A percentile compares a stretch with the other conserved stretches of the same genome.
phyloP scores from a whole-genome alignment of 768 basidiomycete species.

The Mycena metata region DNA sequence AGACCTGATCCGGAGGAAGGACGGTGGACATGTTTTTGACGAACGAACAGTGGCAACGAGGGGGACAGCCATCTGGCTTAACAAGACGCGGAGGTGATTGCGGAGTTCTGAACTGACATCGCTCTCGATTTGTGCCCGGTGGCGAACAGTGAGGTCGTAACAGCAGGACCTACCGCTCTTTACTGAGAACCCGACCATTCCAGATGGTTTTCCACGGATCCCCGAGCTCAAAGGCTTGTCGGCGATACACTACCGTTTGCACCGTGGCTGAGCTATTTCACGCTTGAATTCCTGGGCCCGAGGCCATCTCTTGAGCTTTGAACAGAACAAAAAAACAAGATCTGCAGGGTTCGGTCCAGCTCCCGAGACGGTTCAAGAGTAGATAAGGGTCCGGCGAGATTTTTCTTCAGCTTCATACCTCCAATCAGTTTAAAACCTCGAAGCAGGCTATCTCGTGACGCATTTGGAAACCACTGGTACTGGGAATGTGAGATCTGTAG shows the following conservation, averaged over 20 bases:
- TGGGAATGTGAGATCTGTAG: neutral
- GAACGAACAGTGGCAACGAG: constrained; percentile 23
- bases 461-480: neutral
- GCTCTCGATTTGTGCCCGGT: constrained; percentile 4
- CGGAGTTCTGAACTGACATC: neutral
- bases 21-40: constrained; percentile 8
- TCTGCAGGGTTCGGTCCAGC: neutral
- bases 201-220: neutral
- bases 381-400: constrained; percentile 11
- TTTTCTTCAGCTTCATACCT: neutral
- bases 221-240: neutral
- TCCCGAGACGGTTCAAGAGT: constrained; percentile 7
- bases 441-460: neutral
- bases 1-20: constrained; percentile 32
- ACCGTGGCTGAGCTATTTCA: neutral
- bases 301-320: neutral
- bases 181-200: constrained; percentile 21
- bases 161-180: constrained; percentile 26
- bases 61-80: constrained; percentile 2
- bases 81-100: constrained; percentile 12
- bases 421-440: neutral
- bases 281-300: neutral
- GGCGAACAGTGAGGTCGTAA: constrained; percentile 6
- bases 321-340: neutral
- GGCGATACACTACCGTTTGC: neutral